Base-by-base conservation (phyloP, 371 early-diverging fungal species). In the Mortierella sp. region DNA sequence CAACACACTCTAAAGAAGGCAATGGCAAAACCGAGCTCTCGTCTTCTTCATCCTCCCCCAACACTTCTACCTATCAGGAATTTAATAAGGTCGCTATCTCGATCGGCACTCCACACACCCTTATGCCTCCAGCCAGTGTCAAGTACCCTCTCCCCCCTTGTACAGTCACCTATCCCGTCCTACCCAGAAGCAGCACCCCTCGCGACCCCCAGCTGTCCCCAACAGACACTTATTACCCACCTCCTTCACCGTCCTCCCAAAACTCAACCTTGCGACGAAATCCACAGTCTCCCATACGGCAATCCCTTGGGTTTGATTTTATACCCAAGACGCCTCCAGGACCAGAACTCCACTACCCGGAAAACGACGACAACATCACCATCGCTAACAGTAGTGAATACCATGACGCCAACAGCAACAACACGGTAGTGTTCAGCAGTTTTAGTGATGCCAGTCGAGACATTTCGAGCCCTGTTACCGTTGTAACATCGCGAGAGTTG, bases 251-350 rank as follows among this genome's bases (percentile, higher is more conserved):
- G 2, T 32, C 38, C 16, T 29, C 16, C 0, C 21, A 14, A 8
- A 21, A 21, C 38, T 32, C 24, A 24, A 18, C 32, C 21, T 35
- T 56, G 56, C 24, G 56, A 56, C 27, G 38, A 1, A 65, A 65
- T 5, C 38, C 41, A 18, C 65, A 38, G 18, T 65, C 65, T 7
- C 65, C 65, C 21, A 35, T 65, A 10, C 7, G 38, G 38, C 35
- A 65, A 38, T 38, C 65, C 0, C 65, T 65, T 8, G 65, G 21
- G 32, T 65, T 65, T 7, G 65, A 65, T 2, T 21, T 65, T 38
- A 18, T 38, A 21, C 38, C 65, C 65, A 65, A 65, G 65, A 18
- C 65, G 5, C 65, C 65, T 21, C 65, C 65, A 65, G 65, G 65
- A 1, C 65, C 65, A 5, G 65, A 65, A 21, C 38, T 65, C 18